A percentile compares a stretch with the other conserved stretches of the same genome.
These are phyloP conservation scores for Cornus kousa DNA, from an alignment of 148 eudicot species.

Conservation along the genomic window DNA sequence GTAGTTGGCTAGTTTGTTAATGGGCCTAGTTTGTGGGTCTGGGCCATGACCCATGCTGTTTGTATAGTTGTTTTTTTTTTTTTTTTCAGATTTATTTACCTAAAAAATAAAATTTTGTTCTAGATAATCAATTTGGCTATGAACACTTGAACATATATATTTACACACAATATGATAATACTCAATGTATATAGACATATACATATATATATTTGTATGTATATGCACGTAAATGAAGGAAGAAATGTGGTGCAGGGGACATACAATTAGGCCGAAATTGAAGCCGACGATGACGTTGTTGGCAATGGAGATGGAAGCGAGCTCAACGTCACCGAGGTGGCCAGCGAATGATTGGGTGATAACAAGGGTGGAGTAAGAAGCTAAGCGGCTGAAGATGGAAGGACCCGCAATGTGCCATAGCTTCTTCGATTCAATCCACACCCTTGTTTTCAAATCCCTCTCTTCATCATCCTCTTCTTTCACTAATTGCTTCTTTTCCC, in stretches of 20 bases:
- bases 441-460: constrained; percentile 14
- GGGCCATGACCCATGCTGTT: too few species aligned
- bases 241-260: background rate
- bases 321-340: constrained; percentile 24
- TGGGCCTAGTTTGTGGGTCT: too few species aligned
- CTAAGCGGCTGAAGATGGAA: constrained; percentile 46
- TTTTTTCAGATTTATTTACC: too few species aligned
- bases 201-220: too few species aligned
- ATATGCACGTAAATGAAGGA: background rate
- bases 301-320: constrained; percentile 28
- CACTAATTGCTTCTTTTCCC: too few species aligned
- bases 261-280: constrained; percentile 27
- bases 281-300: constrained; percentile 27
- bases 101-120: too few species aligned
- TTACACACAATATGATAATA: background rate
- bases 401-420: constrained; percentile 63
- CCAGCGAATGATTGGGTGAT: constrained; percentile 59
- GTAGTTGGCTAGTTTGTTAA: too few species aligned
- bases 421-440: constrained; percentile 56
- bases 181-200: background rate
- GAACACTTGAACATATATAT: background rate
- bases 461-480: too few species aligned
- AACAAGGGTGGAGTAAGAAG: constrained; percentile 44
- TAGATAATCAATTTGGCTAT: too few species aligned
- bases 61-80: too few species aligned